A percentile compares a stretch with the other conserved stretches of the same genome.
Evolutionary conservation across 768 basidiomycete species (phyloP).

Genomic region (Boletus sensibilis): DNA sequence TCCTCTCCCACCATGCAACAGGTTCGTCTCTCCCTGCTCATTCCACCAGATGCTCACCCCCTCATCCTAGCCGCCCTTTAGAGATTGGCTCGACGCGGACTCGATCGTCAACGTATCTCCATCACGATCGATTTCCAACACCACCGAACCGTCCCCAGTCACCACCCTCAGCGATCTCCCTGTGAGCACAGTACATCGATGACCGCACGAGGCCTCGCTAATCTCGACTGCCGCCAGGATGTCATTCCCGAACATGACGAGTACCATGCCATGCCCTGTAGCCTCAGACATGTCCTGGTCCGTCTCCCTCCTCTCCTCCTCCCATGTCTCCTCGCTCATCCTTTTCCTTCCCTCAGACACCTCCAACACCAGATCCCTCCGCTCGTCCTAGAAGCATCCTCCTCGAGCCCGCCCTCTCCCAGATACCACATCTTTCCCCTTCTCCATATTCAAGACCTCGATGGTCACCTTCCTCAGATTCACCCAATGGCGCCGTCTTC

Average conservation of each 20-base stretch:
- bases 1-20: background rate
- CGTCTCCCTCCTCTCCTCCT: conserved; percentile 8
- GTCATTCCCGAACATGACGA: conserved; percentile 30
- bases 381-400: conserved; percentile 29
- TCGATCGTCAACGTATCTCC: conserved; percentile 26
- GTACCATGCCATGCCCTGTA: conserved; percentile 30
- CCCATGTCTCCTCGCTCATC: conserved; percentile 11
- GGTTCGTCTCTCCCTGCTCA: background rate
- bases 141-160: conserved; percentile 23
- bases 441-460: conserved; percentile 21
- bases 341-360: conserved; percentile 15
- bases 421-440: conserved; percentile 1
- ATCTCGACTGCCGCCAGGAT: conserved; percentile 27
- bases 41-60: background rate
- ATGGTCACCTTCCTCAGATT: conserved; percentile 20
- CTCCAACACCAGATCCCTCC: conserved; percentile 18
- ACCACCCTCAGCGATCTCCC: conserved; percentile 25
- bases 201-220: conserved; percentile 19
- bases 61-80: background rate
- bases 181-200: conserved; percentile 26
- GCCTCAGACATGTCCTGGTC: conserved; percentile 31
- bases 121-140: background rate
- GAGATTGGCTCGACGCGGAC: conserved; percentile 18
- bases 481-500: conserved; percentile 12
- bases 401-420: conserved; percentile 19